Evolutionary conservation across 768 basidiomycete genomes (phyloP).

Genomic region (Lentinus brumalis): DNA sequence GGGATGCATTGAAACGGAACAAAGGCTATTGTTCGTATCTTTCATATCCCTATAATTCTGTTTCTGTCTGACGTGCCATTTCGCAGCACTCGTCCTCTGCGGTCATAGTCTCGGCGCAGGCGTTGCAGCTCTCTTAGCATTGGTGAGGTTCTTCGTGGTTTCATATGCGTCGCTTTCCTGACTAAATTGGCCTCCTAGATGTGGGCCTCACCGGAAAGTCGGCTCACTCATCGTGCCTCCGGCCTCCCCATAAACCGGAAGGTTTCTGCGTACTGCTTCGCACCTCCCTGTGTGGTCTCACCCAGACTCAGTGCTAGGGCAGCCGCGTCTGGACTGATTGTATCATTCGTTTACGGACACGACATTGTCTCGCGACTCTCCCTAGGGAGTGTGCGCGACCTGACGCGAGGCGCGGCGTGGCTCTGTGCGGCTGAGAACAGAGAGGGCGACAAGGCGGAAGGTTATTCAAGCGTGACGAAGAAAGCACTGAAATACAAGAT

Average conservation of each 20-base stretch:
- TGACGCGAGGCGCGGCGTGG: slow-evolving; percentile 75
- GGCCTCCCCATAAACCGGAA: slow-evolving; percentile 68
- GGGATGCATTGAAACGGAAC: slow-evolving; percentile 67
- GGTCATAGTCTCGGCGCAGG: slow-evolving; percentile 88
- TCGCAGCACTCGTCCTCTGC: slow-evolving; percentile 67
- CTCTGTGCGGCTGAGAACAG: slow-evolving; percentile 69
- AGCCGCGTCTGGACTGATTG: slow-evolving; percentile 60
- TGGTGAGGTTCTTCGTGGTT: slow-evolving; percentile 48
- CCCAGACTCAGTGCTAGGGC: slow-evolving; percentile 60
- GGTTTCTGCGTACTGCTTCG: slow-evolving; percentile 78
- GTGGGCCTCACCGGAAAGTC: slow-evolving; percentile 84
- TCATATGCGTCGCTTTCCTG: background rate
- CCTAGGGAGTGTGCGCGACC: slow-evolving; percentile 74
- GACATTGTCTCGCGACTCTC: slow-evolving; percentile 81
- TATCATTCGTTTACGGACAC: slow-evolving; percentile 81
- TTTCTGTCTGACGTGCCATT: background rate
- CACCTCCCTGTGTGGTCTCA: slow-evolving; percentile 76
- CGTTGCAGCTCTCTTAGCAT: slow-evolving; percentile 71
- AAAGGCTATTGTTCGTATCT: slow-evolving; percentile 64
- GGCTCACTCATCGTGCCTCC: slow-evolving; percentile 65
- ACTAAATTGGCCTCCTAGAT: slow-evolving; percentile 45
- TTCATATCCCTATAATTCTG: background rate
- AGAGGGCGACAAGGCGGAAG: slow-evolving; percentile 38
- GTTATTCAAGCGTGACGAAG: slow-evolving; percentile 43
- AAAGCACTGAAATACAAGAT: slow-evolving; percentile 63